Evolutionary conservation across 176 grass and related monocot species (phyloP).

Genomic region (Aechmea fasciata): DNA sequence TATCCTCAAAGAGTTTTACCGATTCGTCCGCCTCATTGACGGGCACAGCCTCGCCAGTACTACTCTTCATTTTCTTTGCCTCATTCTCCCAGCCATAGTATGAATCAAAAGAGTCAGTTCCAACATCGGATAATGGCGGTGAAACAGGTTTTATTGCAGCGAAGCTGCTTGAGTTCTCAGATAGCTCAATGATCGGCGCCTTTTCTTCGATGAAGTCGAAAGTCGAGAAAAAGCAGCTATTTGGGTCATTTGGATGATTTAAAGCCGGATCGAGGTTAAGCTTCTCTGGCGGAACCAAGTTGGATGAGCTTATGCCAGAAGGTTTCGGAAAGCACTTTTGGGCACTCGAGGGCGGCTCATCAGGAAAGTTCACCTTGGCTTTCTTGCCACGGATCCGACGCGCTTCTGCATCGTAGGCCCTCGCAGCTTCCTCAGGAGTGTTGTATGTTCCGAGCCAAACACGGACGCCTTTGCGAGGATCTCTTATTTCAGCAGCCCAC

Average conservation of each 20-base stretch:
- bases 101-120: slow-evolving; percentile 8
- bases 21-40: slow-evolving; percentile 20
- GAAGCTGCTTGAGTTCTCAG: slow-evolving; percentile 16
- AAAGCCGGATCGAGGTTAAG: not conserved
- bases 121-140: slow-evolving; percentile 17
- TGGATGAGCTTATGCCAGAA: not conserved
- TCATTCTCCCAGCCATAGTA: slow-evolving; percentile 22
- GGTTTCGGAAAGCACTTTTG: slow-evolving; percentile 6
- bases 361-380: slow-evolving; percentile 46
- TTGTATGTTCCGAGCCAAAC: slow-evolving; percentile 42
- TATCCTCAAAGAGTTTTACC: slow-evolving; percentile 12
- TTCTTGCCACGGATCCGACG: slow-evolving; percentile 39
- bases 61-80: slow-evolving; percentile 47
- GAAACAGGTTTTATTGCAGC: slow-evolving; percentile 14
- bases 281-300: not conserved
- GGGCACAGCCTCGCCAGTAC: slow-evolving; percentile 27
- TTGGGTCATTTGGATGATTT: not conserved
- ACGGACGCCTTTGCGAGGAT: slow-evolving; percentile 37
- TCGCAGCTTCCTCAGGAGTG: slow-evolving; percentile 43
- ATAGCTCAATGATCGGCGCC: slow-evolving; percentile 6
- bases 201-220: slow-evolving; percentile 29
- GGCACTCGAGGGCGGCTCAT: not conserved
- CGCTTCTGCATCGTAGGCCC: slow-evolving; percentile 40
- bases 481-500: slow-evolving; percentile 50
- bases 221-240: not conserved